A percentile compares a stretch with the other conserved stretches of the same genome.
Conservation (phyloP, 2,329 filamentous ascomycete genomes). For the Aspergillus nomiae region DNA sequence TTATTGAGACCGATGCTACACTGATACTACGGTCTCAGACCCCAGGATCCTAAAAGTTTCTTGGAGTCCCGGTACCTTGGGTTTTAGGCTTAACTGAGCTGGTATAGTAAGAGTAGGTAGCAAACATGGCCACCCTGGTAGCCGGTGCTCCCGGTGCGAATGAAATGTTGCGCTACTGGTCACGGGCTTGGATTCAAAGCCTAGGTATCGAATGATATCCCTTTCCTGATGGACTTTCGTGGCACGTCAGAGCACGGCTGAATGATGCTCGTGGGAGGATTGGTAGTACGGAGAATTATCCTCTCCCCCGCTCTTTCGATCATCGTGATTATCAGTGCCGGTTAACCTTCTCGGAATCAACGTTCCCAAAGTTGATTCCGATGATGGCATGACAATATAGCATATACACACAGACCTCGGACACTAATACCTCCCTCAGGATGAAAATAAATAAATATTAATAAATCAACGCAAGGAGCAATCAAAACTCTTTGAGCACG, state of each 20-base stretch:
- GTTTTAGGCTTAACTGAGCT: neutral
- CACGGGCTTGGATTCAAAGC: constrained; percentile 10
- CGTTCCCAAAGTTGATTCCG: constrained; percentile 12
- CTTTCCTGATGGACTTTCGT: constrained; percentile 6
- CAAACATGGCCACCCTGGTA: constrained; percentile 11
- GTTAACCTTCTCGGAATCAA: constrained; percentile 13
- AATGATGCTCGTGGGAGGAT: constrained; percentile 13
- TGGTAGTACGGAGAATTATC: constrained; percentile 1
- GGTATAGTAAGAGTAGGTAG: neutral
- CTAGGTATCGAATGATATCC: neutral
- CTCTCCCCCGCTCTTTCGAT: constrained; percentile 19
- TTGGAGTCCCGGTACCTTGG: neutral
- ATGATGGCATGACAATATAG: constrained; percentile 9
- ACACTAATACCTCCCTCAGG: neutral
- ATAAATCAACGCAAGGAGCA: constrained; percentile 8
- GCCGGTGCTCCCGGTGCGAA: constrained; percentile 18
- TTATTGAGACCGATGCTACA: constrained; percentile 8
- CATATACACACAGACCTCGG: neutral
- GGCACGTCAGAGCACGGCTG: constrained; percentile 14
- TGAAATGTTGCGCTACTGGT: constrained; percentile 12
- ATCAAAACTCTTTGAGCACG: constrained; percentile 14
- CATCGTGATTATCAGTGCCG: constrained; percentile 25
- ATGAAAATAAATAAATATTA: neutral
- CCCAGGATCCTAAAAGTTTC: neutral
- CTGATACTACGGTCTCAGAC: constrained; percentile 5